phyloP scores from a whole-genome alignment of 2,329 filamentous ascomycete species.

The Samsoniella hepiali region DNA sequence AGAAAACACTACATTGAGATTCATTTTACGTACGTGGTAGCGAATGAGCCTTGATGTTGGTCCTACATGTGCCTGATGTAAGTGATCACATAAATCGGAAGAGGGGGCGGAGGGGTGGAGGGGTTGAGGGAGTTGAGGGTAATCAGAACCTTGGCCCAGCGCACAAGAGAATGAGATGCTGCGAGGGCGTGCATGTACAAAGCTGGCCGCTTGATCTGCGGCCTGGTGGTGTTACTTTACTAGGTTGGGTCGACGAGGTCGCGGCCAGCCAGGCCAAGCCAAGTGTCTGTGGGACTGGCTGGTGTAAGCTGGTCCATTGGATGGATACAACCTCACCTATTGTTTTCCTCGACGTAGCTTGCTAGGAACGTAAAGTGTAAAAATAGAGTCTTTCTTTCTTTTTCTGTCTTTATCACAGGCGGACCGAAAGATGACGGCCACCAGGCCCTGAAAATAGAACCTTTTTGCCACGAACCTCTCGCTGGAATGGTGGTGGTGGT shows the following conservation, averaged over 20 bases:
- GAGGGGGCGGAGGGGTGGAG: not conserved
- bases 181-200: not conserved
- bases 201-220: constrained; percentile 1
- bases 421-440: not conserved
- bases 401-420: not conserved
- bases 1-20: no score
- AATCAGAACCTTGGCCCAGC: no score
- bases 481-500: constrained; percentile 5
- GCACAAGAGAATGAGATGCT: not conserved
- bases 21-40: not conserved
- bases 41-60: not conserved
- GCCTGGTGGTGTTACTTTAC: not conserved
- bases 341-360: no score
- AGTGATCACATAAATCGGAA: not conserved
- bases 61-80: not conserved
- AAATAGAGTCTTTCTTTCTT: no score
- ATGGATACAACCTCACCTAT: no score
- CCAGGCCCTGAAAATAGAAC: not conserved
- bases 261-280: not conserved
- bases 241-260: not conserved
- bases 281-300: no score
- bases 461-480: not conserved
- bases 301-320: no score
- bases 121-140: not conserved
- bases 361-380: no score